Base-by-base conservation (phyloP, 2,329 filamentous ascomycete species). In the Venturia nashicola region DNA sequence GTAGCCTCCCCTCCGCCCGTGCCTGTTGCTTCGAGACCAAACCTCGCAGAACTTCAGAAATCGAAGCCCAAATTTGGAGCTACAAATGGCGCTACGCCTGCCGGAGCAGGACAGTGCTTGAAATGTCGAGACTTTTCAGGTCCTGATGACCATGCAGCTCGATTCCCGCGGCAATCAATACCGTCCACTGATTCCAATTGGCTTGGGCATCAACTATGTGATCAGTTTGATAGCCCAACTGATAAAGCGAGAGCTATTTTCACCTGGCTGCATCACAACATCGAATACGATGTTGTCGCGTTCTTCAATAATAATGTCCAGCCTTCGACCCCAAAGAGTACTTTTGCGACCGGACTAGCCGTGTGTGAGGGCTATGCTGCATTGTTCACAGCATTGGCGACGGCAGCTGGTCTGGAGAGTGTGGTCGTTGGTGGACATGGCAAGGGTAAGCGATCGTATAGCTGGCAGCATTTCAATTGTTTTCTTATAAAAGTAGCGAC, bases 201-300 rank as follows among this genome's bases (percentile, higher is more conserved):
- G 77, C 81, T 99, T 32, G 91, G 92, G 0, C 82, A 84, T 61
- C 84, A 89, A 61, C 82, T 97, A 23, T 96, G 91, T 65, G 79
- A 82, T 4, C 88, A 89, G 0, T 97, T 97, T 71, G 76, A 85
- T 0, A 96, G 90, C 0, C 77, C 79, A 1, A 96, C 93, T 0
- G 93, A 97, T 74, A 97, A 97, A 77, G 93, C 94, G 2, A 83
- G 94, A 36, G 91, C 86, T 2, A 90, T 99, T 65, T 97, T 97
- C 72, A 90, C 89, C 0, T 99, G 94, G 94, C 85, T 92, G 48
- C 93, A 97, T 75, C 87, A 97, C 75, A 97, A 97, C 70, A 86
- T 99, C 65, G 82, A 81, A 59, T 99, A 97, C 73, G 90, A 97
- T 72, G 85, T 86, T 0, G 81, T 84, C 34, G 83, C 86, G 32